Conservation (phyloP, 2,329 filamentous ascomycete genomes). For the Aspergillus hortae region DNA sequence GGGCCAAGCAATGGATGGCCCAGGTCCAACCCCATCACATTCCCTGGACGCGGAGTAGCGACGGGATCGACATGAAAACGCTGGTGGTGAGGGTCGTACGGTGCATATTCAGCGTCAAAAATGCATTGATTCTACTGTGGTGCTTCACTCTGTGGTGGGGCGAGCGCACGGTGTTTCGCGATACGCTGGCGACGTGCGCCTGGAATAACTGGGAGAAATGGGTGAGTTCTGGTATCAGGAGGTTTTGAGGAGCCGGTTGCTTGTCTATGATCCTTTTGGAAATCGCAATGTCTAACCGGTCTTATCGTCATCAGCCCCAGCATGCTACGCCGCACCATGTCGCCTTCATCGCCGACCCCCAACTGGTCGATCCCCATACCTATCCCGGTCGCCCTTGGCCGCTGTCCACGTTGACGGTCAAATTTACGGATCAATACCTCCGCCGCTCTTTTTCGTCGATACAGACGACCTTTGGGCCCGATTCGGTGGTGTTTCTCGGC, state of each 20-base stretch:
- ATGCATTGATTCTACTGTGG: constrained; percentile 71
- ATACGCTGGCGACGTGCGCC: constrained; percentile 66
- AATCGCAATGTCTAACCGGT: background rate
- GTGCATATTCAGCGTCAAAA: constrained; percentile 48
- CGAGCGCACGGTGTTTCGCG: constrained; percentile 73
- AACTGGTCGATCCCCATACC: constrained; percentile 91
- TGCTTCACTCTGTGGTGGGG: constrained; percentile 75
- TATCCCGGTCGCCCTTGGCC: constrained; percentile 81
- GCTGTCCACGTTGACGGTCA: constrained; percentile 61
- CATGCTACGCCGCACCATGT: constrained; percentile 78
- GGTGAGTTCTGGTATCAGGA: constrained; percentile 51
- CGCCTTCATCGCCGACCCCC: constrained; percentile 82
- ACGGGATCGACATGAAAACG: constrained; percentile 13
- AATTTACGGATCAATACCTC: constrained; percentile 86
- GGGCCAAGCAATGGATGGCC: constrained; percentile 21
- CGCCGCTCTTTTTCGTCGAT: constrained; percentile 76
- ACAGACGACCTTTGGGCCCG: constrained; percentile 72
- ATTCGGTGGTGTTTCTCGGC: constrained; percentile 85
- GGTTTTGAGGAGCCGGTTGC: background rate
- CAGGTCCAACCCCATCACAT: constrained; percentile 9
- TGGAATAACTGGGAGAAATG: constrained; percentile 93
- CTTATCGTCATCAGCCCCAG: constrained; percentile 56
- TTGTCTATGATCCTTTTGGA: background rate
- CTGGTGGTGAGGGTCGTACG: constrained; percentile 12
- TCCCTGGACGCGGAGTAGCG: background rate